These are phyloP conservation scores for Candida hungchunana DNA, from an alignment of 805 yeast genomes.

Conservation along the genomic window DNA sequence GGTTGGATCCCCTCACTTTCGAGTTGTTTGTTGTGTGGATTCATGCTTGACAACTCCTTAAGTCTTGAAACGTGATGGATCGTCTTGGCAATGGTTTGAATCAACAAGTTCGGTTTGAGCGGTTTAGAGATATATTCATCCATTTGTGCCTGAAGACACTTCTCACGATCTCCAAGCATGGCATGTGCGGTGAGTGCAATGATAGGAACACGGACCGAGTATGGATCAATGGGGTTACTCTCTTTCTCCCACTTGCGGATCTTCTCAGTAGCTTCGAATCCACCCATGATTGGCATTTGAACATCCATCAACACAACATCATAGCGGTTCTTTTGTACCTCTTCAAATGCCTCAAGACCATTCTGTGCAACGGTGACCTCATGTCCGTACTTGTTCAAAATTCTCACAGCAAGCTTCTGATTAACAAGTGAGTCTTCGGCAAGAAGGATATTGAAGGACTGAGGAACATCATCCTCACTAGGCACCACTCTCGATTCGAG, in stretches of 20 bases:
- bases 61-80: slow-evolving; percentile 65
- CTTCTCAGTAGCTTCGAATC: slow-evolving; percentile 84
- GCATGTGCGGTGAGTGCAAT: slow-evolving; percentile 92
- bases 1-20: slow-evolving; percentile 16
- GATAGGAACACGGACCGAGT: slow-evolving; percentile 76
- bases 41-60: slow-evolving; percentile 37
- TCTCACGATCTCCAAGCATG: slow-evolving; percentile 88
- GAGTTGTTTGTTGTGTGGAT: slow-evolving; percentile 22
- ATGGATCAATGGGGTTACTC: slow-evolving; percentile 63
- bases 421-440: slow-evolving; percentile 88
- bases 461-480: slow-evolving; percentile 72
- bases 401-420: slow-evolving; percentile 82
- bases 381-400: slow-evolving; percentile 83
- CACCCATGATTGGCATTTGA: slow-evolving; percentile 95
- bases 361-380: slow-evolving; percentile 81
- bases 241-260: slow-evolving; percentile 87
- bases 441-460: slow-evolving; percentile 65
- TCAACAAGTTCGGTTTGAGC: slow-evolving; percentile 72
- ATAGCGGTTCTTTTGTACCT: slow-evolving; percentile 59
- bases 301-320: slow-evolving; percentile 91
- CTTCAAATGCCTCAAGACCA: slow-evolving; percentile 78
- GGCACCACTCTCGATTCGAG: slow-evolving; percentile 79
- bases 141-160: slow-evolving; percentile 85
- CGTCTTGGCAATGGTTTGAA: slow-evolving; percentile 82
- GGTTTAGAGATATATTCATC: slow-evolving; percentile 90